Percentiles rank a stretch among this genome's conserved stretches.
phyloP scores from a whole-genome alignment of 2,329 filamentous ascomycete species.

The Rhynchosporium graminicola region DNA sequence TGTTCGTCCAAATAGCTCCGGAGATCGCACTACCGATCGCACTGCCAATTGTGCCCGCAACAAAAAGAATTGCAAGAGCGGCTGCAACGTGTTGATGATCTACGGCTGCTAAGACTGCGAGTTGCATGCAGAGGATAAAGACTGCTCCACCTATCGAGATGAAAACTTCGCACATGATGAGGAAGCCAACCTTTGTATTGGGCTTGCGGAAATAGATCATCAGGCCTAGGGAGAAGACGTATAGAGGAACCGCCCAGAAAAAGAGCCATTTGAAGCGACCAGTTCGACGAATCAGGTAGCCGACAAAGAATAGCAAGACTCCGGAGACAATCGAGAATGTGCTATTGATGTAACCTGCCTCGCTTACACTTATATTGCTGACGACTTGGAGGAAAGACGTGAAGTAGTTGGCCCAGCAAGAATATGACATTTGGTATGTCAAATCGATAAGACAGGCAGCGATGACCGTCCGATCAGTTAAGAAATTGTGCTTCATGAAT shows the following conservation, averaged over 20 bases:
- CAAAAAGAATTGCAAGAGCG: slow-evolving; percentile 60
- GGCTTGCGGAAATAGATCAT: slow-evolving; percentile 55
- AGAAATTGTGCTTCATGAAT: slow-evolving; percentile 28
- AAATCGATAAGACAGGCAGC: slow-evolving; percentile 41
- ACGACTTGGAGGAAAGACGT: slow-evolving; percentile 61
- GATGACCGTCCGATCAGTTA: slow-evolving; percentile 32
- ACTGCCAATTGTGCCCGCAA: slow-evolving; percentile 57
- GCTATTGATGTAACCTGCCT: slow-evolving; percentile 36
- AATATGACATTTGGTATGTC: slow-evolving; percentile 47
- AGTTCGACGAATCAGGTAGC: slow-evolving; percentile 45
- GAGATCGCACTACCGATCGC: slow-evolving; percentile 61
- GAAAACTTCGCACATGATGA: slow-evolving; percentile 61
- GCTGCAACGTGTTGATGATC: slow-evolving; percentile 62
- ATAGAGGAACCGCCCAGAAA: slow-evolving; percentile 9
- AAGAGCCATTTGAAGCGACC: slow-evolving; percentile 30
- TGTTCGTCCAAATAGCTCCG: slow-evolving; percentile 63
- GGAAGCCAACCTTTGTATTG: slow-evolving; percentile 51
- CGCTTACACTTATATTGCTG: slow-evolving; percentile 30
- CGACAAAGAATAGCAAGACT: slow-evolving; percentile 55
- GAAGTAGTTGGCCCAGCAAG: slow-evolving; percentile 55
- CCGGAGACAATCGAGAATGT: slow-evolving; percentile 55
- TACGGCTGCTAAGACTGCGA: slow-evolving; percentile 58
- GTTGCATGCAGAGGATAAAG: slow-evolving; percentile 58
- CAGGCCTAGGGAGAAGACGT: slow-evolving; percentile 4
- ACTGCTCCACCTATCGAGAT: slow-evolving; percentile 58